Evolutionary conservation across 192 early-diverging fungal genomes (phyloP).

Genomic region (Coemansia sp.): DNA sequence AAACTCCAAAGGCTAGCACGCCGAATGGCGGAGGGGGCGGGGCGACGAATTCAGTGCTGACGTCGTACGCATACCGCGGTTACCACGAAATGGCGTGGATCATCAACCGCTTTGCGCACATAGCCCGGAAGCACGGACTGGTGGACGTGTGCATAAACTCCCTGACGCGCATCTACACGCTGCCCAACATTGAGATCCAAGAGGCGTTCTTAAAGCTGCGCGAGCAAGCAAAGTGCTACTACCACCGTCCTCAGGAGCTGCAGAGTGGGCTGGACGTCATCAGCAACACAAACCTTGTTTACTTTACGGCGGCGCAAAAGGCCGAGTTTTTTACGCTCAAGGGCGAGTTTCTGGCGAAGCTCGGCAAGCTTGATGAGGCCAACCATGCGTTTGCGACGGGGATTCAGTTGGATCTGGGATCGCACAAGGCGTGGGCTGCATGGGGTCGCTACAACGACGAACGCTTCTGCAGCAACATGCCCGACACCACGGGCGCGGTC

Average conservation of each 20-base stretch:
- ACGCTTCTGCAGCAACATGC: constrained; percentile 80
- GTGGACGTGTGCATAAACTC: constrained; percentile 89
- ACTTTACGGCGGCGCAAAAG: constrained; percentile 88
- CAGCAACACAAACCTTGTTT: constrained; percentile 98
- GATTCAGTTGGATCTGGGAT: constrained; percentile 80
- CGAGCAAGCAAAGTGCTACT: constrained; percentile 98
- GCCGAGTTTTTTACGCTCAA: constrained; percentile 98
- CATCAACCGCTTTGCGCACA: constrained; percentile 97
- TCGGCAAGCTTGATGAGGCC: constrained; percentile 82
- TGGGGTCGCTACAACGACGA: constrained; percentile 95
- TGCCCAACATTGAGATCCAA: constrained; percentile 99
- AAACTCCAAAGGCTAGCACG: constrained; percentile 6
- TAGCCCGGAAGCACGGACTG: constrained; percentile 92
- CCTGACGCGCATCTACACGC: constrained; percentile 94
- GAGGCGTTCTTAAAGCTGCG: constrained; percentile 95
- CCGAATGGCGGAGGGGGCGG: neutral
- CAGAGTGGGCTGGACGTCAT: constrained; percentile 94
- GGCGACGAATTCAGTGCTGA: constrained; percentile 30
- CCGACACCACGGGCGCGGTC: constrained; percentile 75
- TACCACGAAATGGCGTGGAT: constrained; percentile 99
- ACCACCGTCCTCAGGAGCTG: constrained; percentile 82
- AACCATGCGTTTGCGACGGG: constrained; percentile 86
- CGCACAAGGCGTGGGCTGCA: constrained; percentile 95
- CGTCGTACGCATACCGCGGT: constrained; percentile 93
- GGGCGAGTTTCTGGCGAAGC: constrained; percentile 89